phyloP scores from a whole-genome alignment of 257 asterid species.

The Scutellaria minor region DNA sequence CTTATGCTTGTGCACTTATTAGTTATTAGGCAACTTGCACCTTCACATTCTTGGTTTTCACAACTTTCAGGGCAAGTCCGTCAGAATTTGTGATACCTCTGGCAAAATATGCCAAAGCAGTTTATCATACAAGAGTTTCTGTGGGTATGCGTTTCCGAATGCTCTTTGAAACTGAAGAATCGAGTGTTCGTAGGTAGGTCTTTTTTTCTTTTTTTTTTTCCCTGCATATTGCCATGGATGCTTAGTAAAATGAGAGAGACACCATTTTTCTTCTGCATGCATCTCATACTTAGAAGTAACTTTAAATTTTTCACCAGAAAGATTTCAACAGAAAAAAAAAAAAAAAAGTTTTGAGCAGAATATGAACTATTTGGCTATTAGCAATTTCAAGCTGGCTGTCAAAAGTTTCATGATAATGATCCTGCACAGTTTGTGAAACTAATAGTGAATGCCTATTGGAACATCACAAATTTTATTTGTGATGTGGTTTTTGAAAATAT shows the following conservation, averaged over 20 bases:
- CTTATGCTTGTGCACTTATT: conserved; percentile 1
- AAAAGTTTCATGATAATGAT: too few relatives aligned
- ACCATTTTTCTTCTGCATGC: background rate
- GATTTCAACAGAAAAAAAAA: background rate
- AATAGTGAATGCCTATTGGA: too few relatives aligned
- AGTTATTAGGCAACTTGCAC: background rate
- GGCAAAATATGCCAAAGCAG: conserved; percentile 87
- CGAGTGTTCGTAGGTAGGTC: conserved; percentile 88
- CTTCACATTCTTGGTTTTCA: conserved; percentile 22
- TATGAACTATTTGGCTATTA: background rate
- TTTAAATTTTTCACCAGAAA: background rate
- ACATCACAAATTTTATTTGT: background rate
- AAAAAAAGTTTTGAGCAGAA: background rate
- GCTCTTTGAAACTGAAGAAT: conserved; percentile 94
- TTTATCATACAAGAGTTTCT: conserved; percentile 81
- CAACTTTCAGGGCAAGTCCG: conserved; percentile 78
- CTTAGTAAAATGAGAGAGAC: background rate
- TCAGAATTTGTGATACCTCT: conserved; percentile 91
- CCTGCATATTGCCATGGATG: background rate
- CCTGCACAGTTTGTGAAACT: too few relatives aligned
- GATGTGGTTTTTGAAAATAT: background rate
- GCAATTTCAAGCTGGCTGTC: background rate
- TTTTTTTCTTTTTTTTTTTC: too few relatives aligned
- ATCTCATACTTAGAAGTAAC: background rate
- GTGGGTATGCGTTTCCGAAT: conserved; percentile 96